Conservation (phyloP, 192 early-diverging fungal species). For the Phycomyces nitens region DNA sequence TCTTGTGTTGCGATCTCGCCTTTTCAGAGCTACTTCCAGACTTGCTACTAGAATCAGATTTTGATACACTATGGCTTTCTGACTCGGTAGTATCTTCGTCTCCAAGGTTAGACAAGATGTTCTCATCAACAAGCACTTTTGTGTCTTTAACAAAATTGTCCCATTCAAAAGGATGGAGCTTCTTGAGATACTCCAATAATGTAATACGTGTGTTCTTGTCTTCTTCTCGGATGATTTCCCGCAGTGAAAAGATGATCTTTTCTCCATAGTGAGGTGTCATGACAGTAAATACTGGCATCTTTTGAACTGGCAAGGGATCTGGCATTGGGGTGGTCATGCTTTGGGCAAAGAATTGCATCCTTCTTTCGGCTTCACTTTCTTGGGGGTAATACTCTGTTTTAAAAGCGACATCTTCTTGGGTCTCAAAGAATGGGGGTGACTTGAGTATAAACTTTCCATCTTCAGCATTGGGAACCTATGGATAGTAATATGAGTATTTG, state of each 20-base stretch:
- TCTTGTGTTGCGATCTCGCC: conserved; percentile 39
- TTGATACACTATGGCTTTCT: conserved; percentile 3
- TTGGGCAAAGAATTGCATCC: conserved; percentile 85
- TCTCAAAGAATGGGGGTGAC: conserved; percentile 68
- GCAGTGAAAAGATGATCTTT: conserved; percentile 77
- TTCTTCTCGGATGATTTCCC: conserved; percentile 81
- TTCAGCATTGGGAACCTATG: conserved; percentile 22
- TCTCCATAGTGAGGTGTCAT: conserved; percentile 83
- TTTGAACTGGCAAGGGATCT: conserved; percentile 71
- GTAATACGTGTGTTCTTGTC: conserved; percentile 78
- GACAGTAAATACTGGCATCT: conserved; percentile 86
- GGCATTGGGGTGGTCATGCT: conserved; percentile 79
- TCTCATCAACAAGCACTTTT: conserved; percentile 72
- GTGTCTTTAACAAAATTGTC: conserved; percentile 89
- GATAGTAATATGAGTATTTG: not conserved
- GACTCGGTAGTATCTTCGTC: not conserved
- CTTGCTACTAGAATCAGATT: conserved; percentile 10
- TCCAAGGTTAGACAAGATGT: conserved; percentile 27
- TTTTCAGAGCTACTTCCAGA: conserved; percentile 6
- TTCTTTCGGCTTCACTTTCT: conserved; percentile 73
- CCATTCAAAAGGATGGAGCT: conserved; percentile 81
- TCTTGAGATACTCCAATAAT: conserved; percentile 77
- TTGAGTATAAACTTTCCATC: conserved; percentile 66
- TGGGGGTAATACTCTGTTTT: conserved; percentile 66
- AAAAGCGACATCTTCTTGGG: conserved; percentile 60